A percentile compares a stretch with the other conserved stretches of the same genome.
Evolutionary conservation across 306 rosid species (phyloP).

Genomic region (Macrotyloma uniflorum): DNA sequence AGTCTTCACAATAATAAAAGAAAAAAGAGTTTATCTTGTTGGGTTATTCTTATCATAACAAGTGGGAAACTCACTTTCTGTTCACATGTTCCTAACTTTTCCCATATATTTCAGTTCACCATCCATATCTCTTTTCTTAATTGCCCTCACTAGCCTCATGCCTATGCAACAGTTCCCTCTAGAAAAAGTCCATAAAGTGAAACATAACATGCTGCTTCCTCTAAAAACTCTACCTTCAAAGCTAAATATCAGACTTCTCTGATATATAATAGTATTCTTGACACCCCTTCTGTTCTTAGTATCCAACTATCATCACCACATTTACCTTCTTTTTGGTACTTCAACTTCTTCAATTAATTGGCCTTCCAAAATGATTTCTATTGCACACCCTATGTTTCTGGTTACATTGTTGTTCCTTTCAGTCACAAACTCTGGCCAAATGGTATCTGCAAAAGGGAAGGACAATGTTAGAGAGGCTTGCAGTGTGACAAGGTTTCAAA

Average conservation of each 20-base stretch:
- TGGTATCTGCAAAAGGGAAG: conserved; percentile 25
- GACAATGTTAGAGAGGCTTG: conserved; percentile 64
- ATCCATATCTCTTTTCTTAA: conserved; percentile 32
- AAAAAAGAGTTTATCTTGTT: not conserved
- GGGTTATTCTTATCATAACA: conserved; percentile 12
- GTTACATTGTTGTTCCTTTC: not conserved
- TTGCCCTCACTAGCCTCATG: conserved; percentile 45
- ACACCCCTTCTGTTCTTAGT: conserved; percentile 10
- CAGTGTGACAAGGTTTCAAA: conserved; percentile 55
- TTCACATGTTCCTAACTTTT: conserved; percentile 32
- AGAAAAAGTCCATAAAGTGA: conserved; percentile 29
- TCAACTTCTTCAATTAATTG: not conserved
- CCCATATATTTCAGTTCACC: conserved; percentile 35
- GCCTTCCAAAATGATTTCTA: conserved; percentile 27
- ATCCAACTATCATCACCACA: not conserved
- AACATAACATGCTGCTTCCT: conserved; percentile 27
- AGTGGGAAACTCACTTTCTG: not conserved
- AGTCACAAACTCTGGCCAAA: conserved; percentile 12
- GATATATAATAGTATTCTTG: not conserved
- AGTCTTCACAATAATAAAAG: not conserved
- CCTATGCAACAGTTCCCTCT: conserved; percentile 23
- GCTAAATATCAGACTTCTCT: conserved; percentile 21
- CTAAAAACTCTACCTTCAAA: not conserved
- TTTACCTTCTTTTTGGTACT: no score
- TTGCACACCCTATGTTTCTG: conserved; percentile 16